Base-by-base conservation (phyloP, 176 grass and related monocot species). In the Carex pumila region DNA sequence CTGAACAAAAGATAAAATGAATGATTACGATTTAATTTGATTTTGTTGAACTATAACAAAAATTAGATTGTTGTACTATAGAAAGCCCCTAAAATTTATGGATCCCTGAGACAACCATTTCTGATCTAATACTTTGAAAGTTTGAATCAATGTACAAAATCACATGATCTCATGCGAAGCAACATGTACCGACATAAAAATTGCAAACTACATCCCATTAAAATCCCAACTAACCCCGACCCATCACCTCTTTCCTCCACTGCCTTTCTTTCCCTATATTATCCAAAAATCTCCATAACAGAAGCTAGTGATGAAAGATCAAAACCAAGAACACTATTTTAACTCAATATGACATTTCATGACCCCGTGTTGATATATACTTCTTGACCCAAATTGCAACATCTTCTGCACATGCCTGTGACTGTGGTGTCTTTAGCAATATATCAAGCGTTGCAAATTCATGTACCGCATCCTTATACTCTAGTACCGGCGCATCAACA, bases 351-450 rank as follows among this genome's bases (percentile, higher is more conserved):
- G 88, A 90, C 21, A 93, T 83, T 65, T 93, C 91, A 81, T 93
- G 91, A 29, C 91, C 91, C 7, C 91, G 88, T 45, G 89, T 79
- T 79, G 91, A 90, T 61, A 93, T 93, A 85, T 93, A 90, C 74
- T 93, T 93, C 86, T 93, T 93, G 66, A 93, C 86, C 91, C 91
- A 93, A 85, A 93, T 93, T 12, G 88, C 86, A 18, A 93, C 90
- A 79, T 93, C 91, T 53, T 93, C 91, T 30, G 88, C 80, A 17
- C 91, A 93, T 13, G 91, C 91, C 67, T 86, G 88, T 43, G 91
- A 86, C 78, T 87, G 91, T 0, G 88, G 88, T 0, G 86, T 93
- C 69, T 85, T 90, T 59, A 93, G 53, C 65, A 93, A 39, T 36
- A 86, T 81, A 22, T 93, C 91, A 15, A 93, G 74, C 0, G 88